Conservation (phyloP, 225 moss, liverwort and hornwort genomes). For the Pseudisothecium myosuroides region DNA sequence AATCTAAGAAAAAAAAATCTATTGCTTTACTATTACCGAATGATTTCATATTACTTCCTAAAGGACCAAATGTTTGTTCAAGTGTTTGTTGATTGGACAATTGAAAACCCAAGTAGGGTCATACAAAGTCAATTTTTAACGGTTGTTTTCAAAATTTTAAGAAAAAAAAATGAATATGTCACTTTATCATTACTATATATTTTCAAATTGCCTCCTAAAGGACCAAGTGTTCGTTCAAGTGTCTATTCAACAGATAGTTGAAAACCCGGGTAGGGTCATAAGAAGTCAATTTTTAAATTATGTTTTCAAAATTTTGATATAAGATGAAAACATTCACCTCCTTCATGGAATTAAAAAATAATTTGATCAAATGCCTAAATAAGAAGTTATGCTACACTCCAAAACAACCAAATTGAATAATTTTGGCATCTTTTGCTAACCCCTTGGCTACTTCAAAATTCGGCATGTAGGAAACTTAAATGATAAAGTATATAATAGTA, state of each 20-base stretch:
- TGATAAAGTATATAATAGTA: background rate
- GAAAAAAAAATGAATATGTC: too few relatives aligned
- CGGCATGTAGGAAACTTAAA: background rate
- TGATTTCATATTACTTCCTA: background rate
- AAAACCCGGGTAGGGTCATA: fast-evolving
- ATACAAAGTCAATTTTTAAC: too few relatives aligned
- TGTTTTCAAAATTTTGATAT: background rate
- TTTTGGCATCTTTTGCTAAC: background rate
- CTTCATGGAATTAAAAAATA: background rate
- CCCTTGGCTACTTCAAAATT: fast-evolving
- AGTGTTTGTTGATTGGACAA: fast-evolving
- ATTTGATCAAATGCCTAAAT: fast-evolving
- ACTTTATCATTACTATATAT: too few relatives aligned
- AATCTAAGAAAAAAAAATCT: background rate
- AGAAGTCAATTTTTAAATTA: background rate
- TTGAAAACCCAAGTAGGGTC: too few relatives aligned
- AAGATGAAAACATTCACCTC: background rate
- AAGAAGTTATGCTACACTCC: background rate
- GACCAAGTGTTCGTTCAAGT: too few relatives aligned
- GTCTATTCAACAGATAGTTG: too few relatives aligned
- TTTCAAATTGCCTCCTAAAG: too few relatives aligned
- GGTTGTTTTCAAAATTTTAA: too few relatives aligned
- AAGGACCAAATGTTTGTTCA: background rate
- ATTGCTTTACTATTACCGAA: background rate
- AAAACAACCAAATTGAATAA: fast-evolving